Percentiles rank a stretch among this genome's conserved stretches.
phyloP scores from a whole-genome alignment of 2,329 filamentous ascomycete species.

The Aspergillus flavus region DNA sequence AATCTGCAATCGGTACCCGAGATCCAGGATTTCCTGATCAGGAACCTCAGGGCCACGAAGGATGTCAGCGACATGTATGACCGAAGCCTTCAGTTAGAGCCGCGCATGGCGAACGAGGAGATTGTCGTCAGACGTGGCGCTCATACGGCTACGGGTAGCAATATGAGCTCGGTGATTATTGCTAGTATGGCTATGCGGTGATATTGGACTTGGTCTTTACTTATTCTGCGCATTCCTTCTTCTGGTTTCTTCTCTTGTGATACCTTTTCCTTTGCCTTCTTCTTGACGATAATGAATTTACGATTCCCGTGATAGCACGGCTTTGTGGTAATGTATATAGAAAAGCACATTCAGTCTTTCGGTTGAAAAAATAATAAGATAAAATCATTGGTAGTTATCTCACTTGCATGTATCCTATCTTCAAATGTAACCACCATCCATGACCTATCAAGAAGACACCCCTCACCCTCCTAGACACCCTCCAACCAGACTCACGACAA shows the following conservation, averaged over 20 bases:
- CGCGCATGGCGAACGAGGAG: constrained; percentile 89
- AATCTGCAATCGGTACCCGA: constrained; percentile 81
- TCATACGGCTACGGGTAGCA: constrained; percentile 18
- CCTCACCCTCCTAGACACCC: no score
- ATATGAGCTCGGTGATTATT: constrained; percentile 22
- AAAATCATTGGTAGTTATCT: not conserved
- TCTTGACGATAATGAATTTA: not conserved
- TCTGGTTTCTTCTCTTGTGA: not conserved
- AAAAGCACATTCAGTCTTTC: not conserved
- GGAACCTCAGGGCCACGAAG: constrained; percentile 85
- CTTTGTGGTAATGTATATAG: not conserved
- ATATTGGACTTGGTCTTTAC: not conserved
- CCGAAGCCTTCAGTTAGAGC: constrained; percentile 85
- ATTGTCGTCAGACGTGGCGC: constrained; percentile 65
- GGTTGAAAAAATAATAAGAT: not conserved
- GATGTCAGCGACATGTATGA: constrained; percentile 98
- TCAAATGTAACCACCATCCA: no score
- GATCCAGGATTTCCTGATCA: constrained; percentile 75
- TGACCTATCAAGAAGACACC: no score
- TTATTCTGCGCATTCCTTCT: no score
- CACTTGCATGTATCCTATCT: not conserved
- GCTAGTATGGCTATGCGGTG: constrained; percentile 20
- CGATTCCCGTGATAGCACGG: not conserved
- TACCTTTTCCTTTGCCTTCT: not conserved
- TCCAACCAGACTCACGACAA: no score